phyloP scores from a whole-genome alignment of 495 filamentous ascomycete species.

The Darksidea phi region DNA sequence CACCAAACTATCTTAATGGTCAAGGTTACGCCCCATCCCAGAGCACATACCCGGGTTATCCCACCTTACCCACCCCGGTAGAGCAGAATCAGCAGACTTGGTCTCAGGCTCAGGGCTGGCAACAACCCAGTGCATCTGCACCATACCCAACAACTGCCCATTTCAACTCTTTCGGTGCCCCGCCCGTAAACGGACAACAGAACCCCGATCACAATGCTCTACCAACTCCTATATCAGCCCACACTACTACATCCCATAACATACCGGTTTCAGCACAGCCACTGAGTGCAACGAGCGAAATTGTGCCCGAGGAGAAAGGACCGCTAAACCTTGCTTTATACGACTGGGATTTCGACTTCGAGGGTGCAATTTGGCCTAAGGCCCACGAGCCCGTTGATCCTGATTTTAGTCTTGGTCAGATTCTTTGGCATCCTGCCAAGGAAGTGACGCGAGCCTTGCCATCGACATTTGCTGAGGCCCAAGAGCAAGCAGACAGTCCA shows the following conservation, averaged over 20 bases:
- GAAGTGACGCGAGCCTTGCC: slow-evolving; percentile 41
- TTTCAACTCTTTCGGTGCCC: slow-evolving; percentile 9
- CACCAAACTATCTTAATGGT: slow-evolving; percentile 17
- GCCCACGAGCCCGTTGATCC: slow-evolving; percentile 42
- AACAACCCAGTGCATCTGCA: slow-evolving; percentile 1
- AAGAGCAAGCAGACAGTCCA: slow-evolving; percentile 38
- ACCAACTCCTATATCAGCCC: slow-evolving; percentile 23
- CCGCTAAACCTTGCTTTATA: slow-evolving; percentile 25
- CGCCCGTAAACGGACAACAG: background rate
- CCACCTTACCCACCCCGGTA: slow-evolving; percentile 15
- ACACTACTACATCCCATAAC: slow-evolving; percentile 6
- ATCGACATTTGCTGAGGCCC: slow-evolving; percentile 41
- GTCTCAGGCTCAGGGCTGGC: slow-evolving; percentile 28
- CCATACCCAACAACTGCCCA: slow-evolving; percentile 4
- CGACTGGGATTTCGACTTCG: slow-evolving; percentile 42
- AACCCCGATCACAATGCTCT: slow-evolving; percentile 22
- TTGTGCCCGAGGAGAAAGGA: slow-evolving; percentile 23
- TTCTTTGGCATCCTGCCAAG: slow-evolving; percentile 42
- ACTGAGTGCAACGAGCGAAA: slow-evolving; percentile 10
- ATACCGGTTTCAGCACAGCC: background rate
- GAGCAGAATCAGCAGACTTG: slow-evolving; percentile 17
- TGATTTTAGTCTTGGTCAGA: slow-evolving; percentile 41
- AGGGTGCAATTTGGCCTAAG: slow-evolving; percentile 40
- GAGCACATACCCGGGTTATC: slow-evolving; percentile 29
- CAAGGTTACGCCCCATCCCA: slow-evolving; percentile 27